Evolutionary conservation across 345 rosid genomes (phyloP), one percentile per base, ranked within the genome.

Genomic region (Brassica rapa): DNA sequence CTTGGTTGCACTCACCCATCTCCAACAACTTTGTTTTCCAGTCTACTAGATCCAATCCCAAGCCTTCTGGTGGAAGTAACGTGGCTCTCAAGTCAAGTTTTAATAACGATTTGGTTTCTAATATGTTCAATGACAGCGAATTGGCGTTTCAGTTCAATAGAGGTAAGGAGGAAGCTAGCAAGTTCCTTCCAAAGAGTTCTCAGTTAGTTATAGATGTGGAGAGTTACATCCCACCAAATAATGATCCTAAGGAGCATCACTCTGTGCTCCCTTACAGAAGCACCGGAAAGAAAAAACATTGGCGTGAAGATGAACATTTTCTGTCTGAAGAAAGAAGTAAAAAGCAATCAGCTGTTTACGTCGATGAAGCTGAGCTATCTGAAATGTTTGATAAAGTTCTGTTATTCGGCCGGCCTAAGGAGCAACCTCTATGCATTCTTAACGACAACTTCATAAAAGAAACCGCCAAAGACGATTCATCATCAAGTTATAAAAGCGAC

Each of bases 101-200:
- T 79, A 75, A 56, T 23, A 62, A 76, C 70, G 88, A 88, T 72
- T 68, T 82, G 71, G 81, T 56, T 82, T 78, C 73, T 75, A 78
- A 83, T 64, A 70, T 73, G 81, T 86, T 80, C 46, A 79, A 75
- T 1, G 79, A 84, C 61, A 66, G 16, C 1, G 84, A 87, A 0
- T 73, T 78, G 32, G 78, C 84, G 8, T 75, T 86, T 72, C 97
- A 87, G 64, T 93, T 88, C 81, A 84, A 79, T 72, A 88, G 77
- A 76, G 97, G 97, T 1, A 16, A 86, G 63, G 94, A 91, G 83
- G 98, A 93, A 85, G 97, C 98, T 25, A 86, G 84, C 56, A 88
- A 86, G 74, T 93, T 93, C 75, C 92, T 93, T 75, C 94, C 93
- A 8, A 85, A 74, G 70, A 76, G 62, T 46, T 73, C 73, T 71